Conservation (phyloP, 306 rosid genomes). For the Medicago ruthenica region DNA sequence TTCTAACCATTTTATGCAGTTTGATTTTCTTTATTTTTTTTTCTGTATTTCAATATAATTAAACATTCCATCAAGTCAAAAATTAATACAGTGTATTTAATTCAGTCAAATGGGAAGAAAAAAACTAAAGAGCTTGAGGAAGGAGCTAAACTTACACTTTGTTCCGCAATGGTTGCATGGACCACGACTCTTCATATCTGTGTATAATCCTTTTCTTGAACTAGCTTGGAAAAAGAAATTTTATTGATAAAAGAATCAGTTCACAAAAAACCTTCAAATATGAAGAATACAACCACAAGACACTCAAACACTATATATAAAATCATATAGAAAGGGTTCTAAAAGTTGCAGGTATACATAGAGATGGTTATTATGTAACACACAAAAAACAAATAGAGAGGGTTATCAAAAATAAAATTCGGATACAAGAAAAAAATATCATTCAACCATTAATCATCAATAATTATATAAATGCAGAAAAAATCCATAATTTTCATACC, state of each 20-base stretch:
- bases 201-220: not conserved
- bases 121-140: not conserved
- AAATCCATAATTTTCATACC: not conserved
- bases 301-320: not conserved
- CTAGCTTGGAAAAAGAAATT: not conserved
- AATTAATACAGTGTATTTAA: no score
- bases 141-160: conserved; percentile 25
- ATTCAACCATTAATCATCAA: not conserved
- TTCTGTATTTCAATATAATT: no score
- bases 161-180: conserved; percentile 44
- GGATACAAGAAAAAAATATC: no score
- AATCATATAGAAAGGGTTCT: not conserved
- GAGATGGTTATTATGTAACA: not conserved
- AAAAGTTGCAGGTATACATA: not conserved
- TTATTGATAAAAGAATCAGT: not conserved
- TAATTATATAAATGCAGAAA: not conserved
- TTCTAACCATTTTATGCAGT: no score
- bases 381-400: no score
- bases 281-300: not conserved
- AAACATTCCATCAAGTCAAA: no score
- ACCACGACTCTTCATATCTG: conserved; percentile 30
- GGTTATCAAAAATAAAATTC: not conserved
- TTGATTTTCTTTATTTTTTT: no score
- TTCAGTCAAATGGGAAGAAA: no score
- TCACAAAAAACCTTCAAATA: no score